Evolutionary conservation across 2,329 filamentous ascomycete genomes (phyloP), one percentile per base, ranked within the genome.

Genomic region (Cordyceps tenuipes): DNA sequence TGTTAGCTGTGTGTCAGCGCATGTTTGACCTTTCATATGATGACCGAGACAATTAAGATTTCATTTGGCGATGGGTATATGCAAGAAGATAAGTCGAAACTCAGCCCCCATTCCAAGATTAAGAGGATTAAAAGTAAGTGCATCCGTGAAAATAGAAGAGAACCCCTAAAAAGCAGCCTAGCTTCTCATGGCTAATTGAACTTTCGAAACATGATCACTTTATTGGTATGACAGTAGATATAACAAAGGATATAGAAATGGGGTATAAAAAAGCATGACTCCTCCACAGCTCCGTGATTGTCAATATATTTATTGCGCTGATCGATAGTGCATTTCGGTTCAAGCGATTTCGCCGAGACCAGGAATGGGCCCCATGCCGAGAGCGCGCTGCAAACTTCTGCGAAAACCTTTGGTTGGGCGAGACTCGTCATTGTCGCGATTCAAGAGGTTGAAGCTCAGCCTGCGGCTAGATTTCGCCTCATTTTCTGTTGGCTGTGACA

Each of bases 361-460:
- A 1, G 49, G 43, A 17, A 50, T 60, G 43, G 44, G 62, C 36
- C 75, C 74, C 31, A 79, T 70, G 29, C 76, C 76, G 5, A 80
- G 68, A 3, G 77, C 78, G 64, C 72, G 73, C 62, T 79, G 77
- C 61, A 81, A 63, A 63, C 79, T 80, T 61, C 73, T 72, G 58
- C 78, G 69, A 47, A 80, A 74, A 1, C 73, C 73, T 63, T 77
- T 77, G 2, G 71, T 71, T 1, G 68, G 61, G 4, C 69, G 66
- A 5, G 66, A 62, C 21, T 72, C 70, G 31, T 59, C 56, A n/a
- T 51, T 72, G 9, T 74, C 71, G n/a, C 77, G 71, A 3, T 76
- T 75, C 3, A 80, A 68, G 3, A 81, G 69, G 3, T 77, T 77
- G 48, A 81, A 75, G 61, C 79, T 81, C 72, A 80, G 70, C 49